phyloP scores from a whole-genome alignment of 768 basidiomycete species.

The Termitomyces sp. region DNA sequence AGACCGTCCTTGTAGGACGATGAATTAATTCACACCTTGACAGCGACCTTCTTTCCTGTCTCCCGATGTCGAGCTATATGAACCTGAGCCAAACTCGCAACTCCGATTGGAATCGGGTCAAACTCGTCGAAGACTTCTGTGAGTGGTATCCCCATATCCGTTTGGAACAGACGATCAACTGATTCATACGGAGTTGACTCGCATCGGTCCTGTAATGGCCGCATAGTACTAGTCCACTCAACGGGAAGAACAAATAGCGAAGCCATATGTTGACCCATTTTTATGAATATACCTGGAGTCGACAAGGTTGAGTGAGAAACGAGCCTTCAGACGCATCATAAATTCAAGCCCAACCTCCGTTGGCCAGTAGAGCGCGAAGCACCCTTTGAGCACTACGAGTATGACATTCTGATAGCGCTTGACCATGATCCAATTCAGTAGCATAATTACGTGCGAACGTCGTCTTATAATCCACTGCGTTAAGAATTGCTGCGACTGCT shows the following conservation, averaged over 20 bases:
- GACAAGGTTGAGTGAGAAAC: not conserved
- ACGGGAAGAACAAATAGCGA: slow-evolving; percentile 46
- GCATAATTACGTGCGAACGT: slow-evolving; percentile 51
- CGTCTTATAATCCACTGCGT: slow-evolving; percentile 68
- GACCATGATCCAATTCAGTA: slow-evolving; percentile 41
- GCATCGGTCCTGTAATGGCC: slow-evolving; percentile 83
- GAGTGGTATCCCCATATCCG: slow-evolving; percentile 72
- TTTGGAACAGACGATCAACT: slow-evolving; percentile 67
- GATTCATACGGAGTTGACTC: slow-evolving; percentile 81
- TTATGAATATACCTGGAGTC: slow-evolving; percentile 70
- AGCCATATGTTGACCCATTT: slow-evolving; percentile 87
- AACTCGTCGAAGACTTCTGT: slow-evolving; percentile 80
- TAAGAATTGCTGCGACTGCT: slow-evolving; percentile 54
- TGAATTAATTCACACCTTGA: slow-evolving; percentile 51
- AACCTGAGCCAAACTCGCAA: slow-evolving; percentile 95
- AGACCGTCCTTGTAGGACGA: not conserved
- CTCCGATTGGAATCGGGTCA: slow-evolving; percentile 84
- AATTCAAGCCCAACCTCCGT: slow-evolving; percentile 59
- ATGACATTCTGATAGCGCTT: slow-evolving; percentile 76
- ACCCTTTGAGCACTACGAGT: slow-evolving; percentile 74
- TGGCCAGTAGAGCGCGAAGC: slow-evolving; percentile 77
- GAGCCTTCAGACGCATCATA: not conserved
- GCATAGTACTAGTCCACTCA: slow-evolving; percentile 49
- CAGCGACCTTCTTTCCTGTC: slow-evolving; percentile 74
- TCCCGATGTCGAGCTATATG: slow-evolving; percentile 74